Percentiles rank a stretch among this genome's conserved stretches.
Evolutionary conservation across 2,329 filamentous ascomycete genomes (phyloP).

Genomic region (Nothomitra cinnamomea): DNA sequence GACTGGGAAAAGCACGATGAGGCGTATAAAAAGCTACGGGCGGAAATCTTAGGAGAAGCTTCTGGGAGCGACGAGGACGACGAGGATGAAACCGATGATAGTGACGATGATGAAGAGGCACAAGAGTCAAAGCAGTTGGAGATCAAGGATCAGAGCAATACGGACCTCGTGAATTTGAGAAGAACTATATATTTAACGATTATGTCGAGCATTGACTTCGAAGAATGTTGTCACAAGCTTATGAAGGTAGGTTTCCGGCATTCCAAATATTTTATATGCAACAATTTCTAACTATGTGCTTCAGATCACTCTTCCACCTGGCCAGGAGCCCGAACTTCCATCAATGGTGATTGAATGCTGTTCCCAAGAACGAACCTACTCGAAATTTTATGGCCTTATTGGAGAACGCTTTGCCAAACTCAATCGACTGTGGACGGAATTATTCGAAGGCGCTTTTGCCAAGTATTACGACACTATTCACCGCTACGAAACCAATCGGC

Average conservation of each 20-base stretch:
- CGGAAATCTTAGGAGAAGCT: slow-evolving; percentile 76
- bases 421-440: slow-evolving; percentile 82
- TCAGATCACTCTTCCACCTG: slow-evolving; percentile 62
- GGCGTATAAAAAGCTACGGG: slow-evolving; percentile 76
- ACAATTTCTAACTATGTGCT: slow-evolving; percentile 5
- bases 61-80: slow-evolving; percentile 66
- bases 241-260: slow-evolving; percentile 40
- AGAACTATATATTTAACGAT: slow-evolving; percentile 95
- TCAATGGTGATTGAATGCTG: slow-evolving; percentile 97
- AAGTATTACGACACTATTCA: slow-evolving; percentile 98
- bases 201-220: slow-evolving; percentile 88
- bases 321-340: slow-evolving; percentile 76
- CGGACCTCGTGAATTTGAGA: slow-evolving; percentile 82
- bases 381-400: slow-evolving; percentile 91
- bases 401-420: slow-evolving; percentile 92
- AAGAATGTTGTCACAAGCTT: slow-evolving; percentile 93
- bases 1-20: slow-evolving; percentile 85
- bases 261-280: neutral
- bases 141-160: slow-evolving; percentile 95
- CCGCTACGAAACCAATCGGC: slow-evolving; percentile 84
- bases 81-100: slow-evolving; percentile 47
- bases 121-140: slow-evolving; percentile 71
- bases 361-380: slow-evolving; percentile 90
- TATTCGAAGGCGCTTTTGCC: slow-evolving; percentile 78
- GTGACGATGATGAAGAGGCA: slow-evolving; percentile 53